A percentile compares a stretch with the other conserved stretches of the same genome.
Evolutionary conservation across 257 asterid species (phyloP).

Genomic region (Scutellaria baicalensis): DNA sequence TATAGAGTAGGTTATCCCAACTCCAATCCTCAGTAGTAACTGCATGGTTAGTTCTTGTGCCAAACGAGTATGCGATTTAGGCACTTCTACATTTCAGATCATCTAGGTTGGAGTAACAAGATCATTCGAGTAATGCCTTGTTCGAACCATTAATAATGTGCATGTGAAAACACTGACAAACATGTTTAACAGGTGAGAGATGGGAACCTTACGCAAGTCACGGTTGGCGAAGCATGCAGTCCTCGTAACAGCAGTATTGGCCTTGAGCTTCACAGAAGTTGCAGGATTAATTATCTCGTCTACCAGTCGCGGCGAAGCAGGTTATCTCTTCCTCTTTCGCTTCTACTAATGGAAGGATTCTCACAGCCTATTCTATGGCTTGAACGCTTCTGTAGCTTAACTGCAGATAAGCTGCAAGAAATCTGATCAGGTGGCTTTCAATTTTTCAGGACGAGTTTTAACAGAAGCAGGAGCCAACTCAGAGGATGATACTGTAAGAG

Average conservation of each 20-base stretch:
- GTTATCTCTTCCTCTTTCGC: neutral
- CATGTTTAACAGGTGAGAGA: constrained; percentile 21
- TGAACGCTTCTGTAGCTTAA: neutral
- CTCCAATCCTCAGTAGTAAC: neutral
- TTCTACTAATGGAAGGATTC: neutral
- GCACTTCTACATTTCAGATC: neutral
- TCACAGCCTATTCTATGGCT: neutral
- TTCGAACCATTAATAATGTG: neutral
- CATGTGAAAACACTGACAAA: neutral
- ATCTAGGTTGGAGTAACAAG: neutral
- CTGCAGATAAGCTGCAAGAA: neutral
- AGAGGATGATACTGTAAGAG: constrained; percentile 41
- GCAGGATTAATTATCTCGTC: too few relatives aligned
- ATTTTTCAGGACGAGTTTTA: constrained; percentile 39
- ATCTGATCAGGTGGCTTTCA: constrained; percentile 12
- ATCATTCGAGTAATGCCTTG: neutral
- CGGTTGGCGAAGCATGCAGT: constrained; percentile 10
- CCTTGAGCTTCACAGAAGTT: constrained; percentile 17
- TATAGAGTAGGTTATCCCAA: neutral
- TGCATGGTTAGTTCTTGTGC: neutral
- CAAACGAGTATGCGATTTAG: neutral
- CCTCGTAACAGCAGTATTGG: constrained; percentile 14
- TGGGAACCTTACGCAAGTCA: constrained; percentile 7
- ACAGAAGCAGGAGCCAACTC: constrained; percentile 9
- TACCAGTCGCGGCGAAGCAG: too few relatives aligned